These are phyloP conservation scores for Ocimum tenuiflorum DNA, from an alignment of 257 asterid genomes.

Conservation along the genomic window DNA sequence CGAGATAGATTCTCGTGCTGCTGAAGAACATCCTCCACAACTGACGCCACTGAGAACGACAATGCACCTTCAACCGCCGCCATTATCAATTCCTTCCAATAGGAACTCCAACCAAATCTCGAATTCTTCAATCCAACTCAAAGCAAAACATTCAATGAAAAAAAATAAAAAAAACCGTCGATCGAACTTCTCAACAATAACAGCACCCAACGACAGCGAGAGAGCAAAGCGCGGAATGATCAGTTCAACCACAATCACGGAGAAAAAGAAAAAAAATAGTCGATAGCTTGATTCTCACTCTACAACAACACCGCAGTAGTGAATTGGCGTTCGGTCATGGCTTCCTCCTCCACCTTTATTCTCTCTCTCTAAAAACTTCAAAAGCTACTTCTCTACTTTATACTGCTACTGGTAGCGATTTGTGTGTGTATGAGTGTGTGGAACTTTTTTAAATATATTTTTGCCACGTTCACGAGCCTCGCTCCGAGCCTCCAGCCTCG, in stretches of 20 bases:
- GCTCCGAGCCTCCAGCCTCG: conserved; percentile 52
- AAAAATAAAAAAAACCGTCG: too few relatives aligned
- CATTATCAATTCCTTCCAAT: conserved; percentile 26
- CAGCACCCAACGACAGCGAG: neutral
- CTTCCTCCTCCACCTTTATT: neutral
- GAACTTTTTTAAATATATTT: conserved; percentile 29
- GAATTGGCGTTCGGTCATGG: conserved; percentile 25
- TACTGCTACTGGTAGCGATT: conserved; percentile 26
- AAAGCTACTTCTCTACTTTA: conserved; percentile 42
- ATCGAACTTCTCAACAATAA: neutral
- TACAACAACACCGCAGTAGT: conserved; percentile 22
- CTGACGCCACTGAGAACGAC: conserved; percentile 73
- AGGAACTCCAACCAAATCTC: neutral
- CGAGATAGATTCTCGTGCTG: conserved; percentile 76
- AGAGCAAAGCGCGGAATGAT: conserved; percentile 8
- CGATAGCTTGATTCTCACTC: conserved; percentile 24
- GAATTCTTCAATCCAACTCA: conserved; percentile 17
- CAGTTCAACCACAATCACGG: conserved; percentile 13
- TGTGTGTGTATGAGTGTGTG: conserved; percentile 20
- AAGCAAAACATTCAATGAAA: conserved; percentile 10
- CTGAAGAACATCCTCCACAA: conserved; percentile 92
- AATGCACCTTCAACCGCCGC: conserved; percentile 45
- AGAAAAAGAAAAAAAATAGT: conserved; percentile 14
- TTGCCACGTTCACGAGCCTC: conserved; percentile 38
- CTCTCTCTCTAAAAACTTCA: conserved; percentile 29